Conservation (phyloP, 2,329 filamentous ascomycete species). For the Penicillium sp. region DNA sequence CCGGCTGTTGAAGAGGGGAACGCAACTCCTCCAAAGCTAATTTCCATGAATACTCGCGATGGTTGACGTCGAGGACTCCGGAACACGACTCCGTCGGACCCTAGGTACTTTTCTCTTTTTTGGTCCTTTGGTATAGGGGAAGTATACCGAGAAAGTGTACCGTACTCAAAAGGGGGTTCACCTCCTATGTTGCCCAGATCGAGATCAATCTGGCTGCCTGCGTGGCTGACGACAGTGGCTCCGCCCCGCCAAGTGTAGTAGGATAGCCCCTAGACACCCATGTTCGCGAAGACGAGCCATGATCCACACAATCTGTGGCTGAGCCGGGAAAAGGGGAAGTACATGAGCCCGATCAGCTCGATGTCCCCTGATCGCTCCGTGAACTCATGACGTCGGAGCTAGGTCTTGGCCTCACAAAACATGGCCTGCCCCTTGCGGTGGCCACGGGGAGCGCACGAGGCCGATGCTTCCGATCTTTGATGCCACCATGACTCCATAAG, state of each 20-base stretch:
- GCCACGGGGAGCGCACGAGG: not conserved
- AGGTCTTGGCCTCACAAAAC: not conserved
- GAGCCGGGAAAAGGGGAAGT: not conserved
- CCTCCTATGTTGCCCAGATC: not conserved
- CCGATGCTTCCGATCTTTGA: not conserved
- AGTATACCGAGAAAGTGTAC: too few species aligned
- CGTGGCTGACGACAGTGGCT: constrained; percentile 17
- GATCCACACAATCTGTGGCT: constrained; percentile 13
- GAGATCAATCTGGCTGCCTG: constrained; percentile 18
- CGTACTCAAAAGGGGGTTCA: not conserved
- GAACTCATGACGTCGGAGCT: constrained; percentile 21
- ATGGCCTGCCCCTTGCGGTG: not conserved
- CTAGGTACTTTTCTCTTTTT: not conserved
- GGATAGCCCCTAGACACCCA: not conserved
- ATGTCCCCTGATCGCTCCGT: constrained; percentile 14
- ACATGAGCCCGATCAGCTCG: not conserved
- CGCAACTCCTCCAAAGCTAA: constrained; percentile 9
- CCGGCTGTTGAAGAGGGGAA: constrained; percentile 13
- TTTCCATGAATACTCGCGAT: constrained; percentile 6
- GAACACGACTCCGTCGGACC: not conserved
- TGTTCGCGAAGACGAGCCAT: not conserved
- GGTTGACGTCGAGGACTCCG: constrained; percentile 21
- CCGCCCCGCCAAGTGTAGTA: constrained; percentile 3
- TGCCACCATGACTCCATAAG: not conserved
- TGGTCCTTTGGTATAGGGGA: not conserved